These are phyloP conservation scores for Fusarium pilosicola DNA, from an alignment of 2,329 filamentous ascomycete genomes.

Conservation along the genomic window DNA sequence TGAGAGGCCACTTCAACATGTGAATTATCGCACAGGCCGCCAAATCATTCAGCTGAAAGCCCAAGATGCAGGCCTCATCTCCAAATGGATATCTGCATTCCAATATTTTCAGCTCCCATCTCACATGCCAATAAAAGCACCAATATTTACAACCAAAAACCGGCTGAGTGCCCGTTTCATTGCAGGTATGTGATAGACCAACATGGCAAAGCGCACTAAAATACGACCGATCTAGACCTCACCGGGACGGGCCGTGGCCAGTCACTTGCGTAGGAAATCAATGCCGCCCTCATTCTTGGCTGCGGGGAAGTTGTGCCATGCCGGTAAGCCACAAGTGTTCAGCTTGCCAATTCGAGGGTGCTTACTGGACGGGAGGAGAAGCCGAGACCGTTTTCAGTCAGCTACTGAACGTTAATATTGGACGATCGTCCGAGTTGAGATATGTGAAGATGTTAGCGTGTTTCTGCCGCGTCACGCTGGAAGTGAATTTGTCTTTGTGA, in stretches of 20 bases:
- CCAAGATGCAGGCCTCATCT: rapidly evolving
- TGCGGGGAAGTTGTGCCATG: background rate
- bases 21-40: background rate
- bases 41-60: background rate
- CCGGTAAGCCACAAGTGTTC: background rate
- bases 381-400: background rate
- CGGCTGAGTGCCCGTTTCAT: background rate
- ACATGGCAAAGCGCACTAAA: background rate
- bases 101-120: background rate
- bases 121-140: background rate
- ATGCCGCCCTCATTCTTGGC: background rate
- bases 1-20: background rate
- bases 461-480: background rate
- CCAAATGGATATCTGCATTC: background rate
- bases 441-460: background rate
- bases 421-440: background rate
- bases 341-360: background rate
- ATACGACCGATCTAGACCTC: background rate
- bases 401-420: background rate
- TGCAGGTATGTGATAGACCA: background rate
- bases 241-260: background rate
- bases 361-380: background rate
- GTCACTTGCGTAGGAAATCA: no score
- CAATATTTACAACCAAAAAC: background rate
- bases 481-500: rapidly evolving